A percentile compares a stretch with the other conserved stretches of the same genome.
phyloP scores from a whole-genome alignment of 2,329 filamentous ascomycete species.

The Ceratocystis huliohia region DNA sequence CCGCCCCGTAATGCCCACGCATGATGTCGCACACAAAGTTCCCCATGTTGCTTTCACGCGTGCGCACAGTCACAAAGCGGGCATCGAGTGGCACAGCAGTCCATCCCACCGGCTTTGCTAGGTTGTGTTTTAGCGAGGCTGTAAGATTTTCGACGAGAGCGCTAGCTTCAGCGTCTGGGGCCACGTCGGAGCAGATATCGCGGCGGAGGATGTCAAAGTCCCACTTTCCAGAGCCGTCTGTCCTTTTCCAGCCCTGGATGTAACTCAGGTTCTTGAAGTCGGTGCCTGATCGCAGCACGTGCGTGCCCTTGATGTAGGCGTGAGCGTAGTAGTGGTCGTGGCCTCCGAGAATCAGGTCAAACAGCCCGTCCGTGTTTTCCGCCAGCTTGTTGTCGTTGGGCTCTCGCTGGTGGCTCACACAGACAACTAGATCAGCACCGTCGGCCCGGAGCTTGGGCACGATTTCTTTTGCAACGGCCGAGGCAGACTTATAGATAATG shows the following conservation, averaged over 20 bases:
- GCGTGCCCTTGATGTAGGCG: constrained; percentile 61
- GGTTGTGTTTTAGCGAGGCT: constrained; percentile 57
- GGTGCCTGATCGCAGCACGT: constrained; percentile 74
- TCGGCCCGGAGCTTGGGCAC: constrained; percentile 59
- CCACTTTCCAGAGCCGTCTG: constrained; percentile 42
- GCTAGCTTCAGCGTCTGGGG: constrained; percentile 25
- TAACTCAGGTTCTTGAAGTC: constrained; percentile 92
- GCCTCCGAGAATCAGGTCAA: constrained; percentile 78
- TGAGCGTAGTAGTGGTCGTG: constrained; percentile 86
- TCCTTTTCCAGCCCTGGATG: constrained; percentile 52
- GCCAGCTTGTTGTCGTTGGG: constrained; percentile 84
- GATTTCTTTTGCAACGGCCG: constrained; percentile 60
- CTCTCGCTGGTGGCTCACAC: constrained; percentile 73
- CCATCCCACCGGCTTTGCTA: constrained; percentile 74
- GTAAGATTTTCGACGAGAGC: constrained; percentile 43
- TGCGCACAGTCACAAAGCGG: constrained; percentile 69
- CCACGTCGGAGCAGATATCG: constrained; percentile 57
- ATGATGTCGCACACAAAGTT: constrained; percentile 91
- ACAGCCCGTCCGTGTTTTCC: constrained; percentile 54
- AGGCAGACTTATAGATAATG: constrained; percentile 69
- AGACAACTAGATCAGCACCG: constrained; percentile 72
- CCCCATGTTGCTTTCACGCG: constrained; percentile 67
- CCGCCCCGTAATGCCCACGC: constrained; percentile 66
- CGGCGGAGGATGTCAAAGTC: constrained; percentile 64
- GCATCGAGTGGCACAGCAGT: constrained; percentile 73